Percentiles rank a stretch among this genome's conserved stretches.
phyloP scores from a whole-genome alignment of 805 yeast species.

The Wickerhamomyces bisporus region DNA sequence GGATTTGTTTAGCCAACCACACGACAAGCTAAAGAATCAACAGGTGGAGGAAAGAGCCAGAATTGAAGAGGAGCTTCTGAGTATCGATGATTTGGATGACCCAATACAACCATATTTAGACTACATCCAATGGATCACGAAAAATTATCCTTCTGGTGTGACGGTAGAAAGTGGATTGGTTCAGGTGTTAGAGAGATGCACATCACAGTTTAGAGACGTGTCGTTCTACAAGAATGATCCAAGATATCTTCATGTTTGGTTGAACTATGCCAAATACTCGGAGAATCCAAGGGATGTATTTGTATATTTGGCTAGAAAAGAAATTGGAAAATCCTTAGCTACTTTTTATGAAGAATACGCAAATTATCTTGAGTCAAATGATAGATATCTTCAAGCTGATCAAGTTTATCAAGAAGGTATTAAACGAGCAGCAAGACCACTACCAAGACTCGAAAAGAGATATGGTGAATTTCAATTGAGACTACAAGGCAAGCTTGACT shows the following conservation, averaged over 20 bases:
- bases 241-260: constrained; percentile 75
- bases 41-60: constrained; percentile 33
- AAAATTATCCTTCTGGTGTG: constrained; percentile 56
- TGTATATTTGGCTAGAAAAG: constrained; percentile 61
- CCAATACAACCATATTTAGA: constrained; percentile 75
- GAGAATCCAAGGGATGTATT: constrained; percentile 70
- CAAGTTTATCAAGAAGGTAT: constrained; percentile 58
- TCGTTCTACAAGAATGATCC: constrained; percentile 75
- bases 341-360: constrained; percentile 79
- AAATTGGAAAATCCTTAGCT: constrained; percentile 64
- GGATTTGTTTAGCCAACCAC: constrained; percentile 31
- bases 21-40: constrained; percentile 22
- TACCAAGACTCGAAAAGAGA: constrained; percentile 36
- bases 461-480: constrained; percentile 42
- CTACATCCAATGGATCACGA: constrained; percentile 69
- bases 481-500: constrained; percentile 21
- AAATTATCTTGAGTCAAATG: constrained; percentile 46
- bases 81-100: constrained; percentile 67
- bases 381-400: constrained; percentile 48
- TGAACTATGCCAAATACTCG: constrained; percentile 63
- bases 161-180: constrained; percentile 62
- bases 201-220: constrained; percentile 60
- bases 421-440: constrained; percentile 60
- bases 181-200: constrained; percentile 62
- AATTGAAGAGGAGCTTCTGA: constrained; percentile 46